These are phyloP conservation scores for Sungouiozyma ichnusensis DNA, from an alignment of 805 yeast species.

Conservation along the genomic window DNA sequence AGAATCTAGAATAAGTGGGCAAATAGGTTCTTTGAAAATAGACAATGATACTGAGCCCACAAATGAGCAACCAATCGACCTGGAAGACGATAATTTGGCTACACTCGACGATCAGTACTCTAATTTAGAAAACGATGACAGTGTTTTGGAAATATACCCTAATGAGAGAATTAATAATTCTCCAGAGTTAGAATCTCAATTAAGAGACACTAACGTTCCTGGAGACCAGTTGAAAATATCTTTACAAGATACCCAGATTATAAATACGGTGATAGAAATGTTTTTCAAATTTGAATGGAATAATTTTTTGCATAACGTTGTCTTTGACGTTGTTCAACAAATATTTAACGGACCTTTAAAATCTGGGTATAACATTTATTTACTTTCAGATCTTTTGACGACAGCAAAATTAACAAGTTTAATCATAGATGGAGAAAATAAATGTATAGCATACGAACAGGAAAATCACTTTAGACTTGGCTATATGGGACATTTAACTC, in stretches of 20 bases:
- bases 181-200: slow-evolving; percentile 18
- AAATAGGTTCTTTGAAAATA: slow-evolving; percentile 2
- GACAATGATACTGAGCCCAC: not conserved
- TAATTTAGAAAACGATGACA: slow-evolving; percentile 4
- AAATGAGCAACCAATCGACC: slow-evolving; percentile 1
- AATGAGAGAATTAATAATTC: slow-evolving; percentile 18
- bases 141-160: slow-evolving; percentile 7
- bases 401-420: slow-evolving; percentile 46
- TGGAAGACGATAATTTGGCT: slow-evolving; percentile 5
- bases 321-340: slow-evolving; percentile 73
- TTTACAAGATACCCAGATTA: slow-evolving; percentile 49
- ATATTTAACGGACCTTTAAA: slow-evolving; percentile 64
- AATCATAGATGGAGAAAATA: slow-evolving; percentile 53
- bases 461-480: slow-evolving; percentile 65
- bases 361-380: slow-evolving; percentile 58
- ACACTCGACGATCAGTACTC: slow-evolving; percentile 7
- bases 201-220: slow-evolving; percentile 44
- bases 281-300: slow-evolving; percentile 72
- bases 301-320: slow-evolving; percentile 74
- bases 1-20: not conserved
- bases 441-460: slow-evolving; percentile 51
- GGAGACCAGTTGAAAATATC: slow-evolving; percentile 67
- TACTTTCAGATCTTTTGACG: slow-evolving; percentile 50
- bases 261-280: slow-evolving; percentile 50
- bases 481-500: slow-evolving; percentile 89